phyloP scores from a whole-genome alignment of 768 basidiomycete genomes.

The Suillus occidentalis region DNA sequence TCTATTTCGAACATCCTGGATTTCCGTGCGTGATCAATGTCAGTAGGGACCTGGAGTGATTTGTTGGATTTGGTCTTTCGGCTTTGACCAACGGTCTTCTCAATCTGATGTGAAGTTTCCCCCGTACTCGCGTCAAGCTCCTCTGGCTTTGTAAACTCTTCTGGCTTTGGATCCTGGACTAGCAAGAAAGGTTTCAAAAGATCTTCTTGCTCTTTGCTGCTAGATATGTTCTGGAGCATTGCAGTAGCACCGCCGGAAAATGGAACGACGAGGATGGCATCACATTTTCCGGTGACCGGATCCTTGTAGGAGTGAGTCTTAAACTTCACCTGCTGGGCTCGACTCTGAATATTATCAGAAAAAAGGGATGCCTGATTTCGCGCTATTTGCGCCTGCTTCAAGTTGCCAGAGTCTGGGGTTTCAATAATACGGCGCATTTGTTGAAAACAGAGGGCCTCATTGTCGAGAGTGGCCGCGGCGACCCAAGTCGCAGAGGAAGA shows the following conservation, averaged over 20 bases:
- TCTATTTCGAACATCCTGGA: rapidly evolving
- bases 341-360: not conserved
- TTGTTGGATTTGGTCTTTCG: too few relatives aligned
- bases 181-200: not conserved
- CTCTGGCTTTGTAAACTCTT: not conserved
- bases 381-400: not conserved
- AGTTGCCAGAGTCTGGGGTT: too few relatives aligned
- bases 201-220: too few relatives aligned
- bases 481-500: not conserved
- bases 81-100: not conserved
- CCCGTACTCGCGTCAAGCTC: not conserved
- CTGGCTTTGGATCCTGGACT: not conserved
- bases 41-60: too few relatives aligned
- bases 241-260: not conserved
- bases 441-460: not conserved
- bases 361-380: not conserved
- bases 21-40: too few relatives aligned
- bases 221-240: not conserved
- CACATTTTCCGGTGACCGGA: not conserved
- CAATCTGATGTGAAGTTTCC: not conserved
- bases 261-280: not conserved
- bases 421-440: too few relatives aligned
- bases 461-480: rapidly evolving
- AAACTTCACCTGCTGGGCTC: not conserved
- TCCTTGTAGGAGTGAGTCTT: not conserved